A percentile compares a stretch with the other conserved stretches of the same genome.
These are phyloP conservation scores for Phytopythium oedochilum DNA, from an alignment of 352 stramenopile genomes.

Conservation along the genomic window DNA sequence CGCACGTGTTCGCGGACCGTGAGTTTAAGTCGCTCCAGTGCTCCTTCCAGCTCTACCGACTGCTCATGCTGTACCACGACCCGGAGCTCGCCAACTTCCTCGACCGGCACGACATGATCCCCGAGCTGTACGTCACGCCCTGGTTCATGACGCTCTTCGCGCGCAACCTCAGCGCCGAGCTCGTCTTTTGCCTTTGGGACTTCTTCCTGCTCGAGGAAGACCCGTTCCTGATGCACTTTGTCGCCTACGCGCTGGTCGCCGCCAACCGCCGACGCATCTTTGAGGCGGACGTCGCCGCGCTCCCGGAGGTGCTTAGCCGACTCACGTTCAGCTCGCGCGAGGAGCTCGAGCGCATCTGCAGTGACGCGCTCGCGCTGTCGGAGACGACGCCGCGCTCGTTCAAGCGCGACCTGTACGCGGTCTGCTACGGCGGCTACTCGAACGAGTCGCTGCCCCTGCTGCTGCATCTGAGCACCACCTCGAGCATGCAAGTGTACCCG, in stretches of 20 bases:
- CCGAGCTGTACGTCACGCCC: conserved; percentile 91
- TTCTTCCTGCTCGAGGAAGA: conserved; percentile 89
- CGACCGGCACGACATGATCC: conserved; percentile 90
- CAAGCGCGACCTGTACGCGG: conserved; percentile 73
- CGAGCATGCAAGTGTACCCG: conserved; percentile 81
- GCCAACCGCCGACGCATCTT: conserved; percentile 59
- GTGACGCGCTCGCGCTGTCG: conserved; percentile 42
- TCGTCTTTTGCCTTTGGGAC: conserved; percentile 88
- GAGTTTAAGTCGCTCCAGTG: conserved; percentile 91
- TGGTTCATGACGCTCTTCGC: conserved; percentile 95
- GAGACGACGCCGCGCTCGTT: conserved; percentile 72
- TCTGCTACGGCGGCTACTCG: conserved; percentile 76
- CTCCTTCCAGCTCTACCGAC: conserved; percentile 88
- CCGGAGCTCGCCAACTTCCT: conserved; percentile 83
- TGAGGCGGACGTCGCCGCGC: conserved; percentile 57
- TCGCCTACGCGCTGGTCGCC: conserved; percentile 79
- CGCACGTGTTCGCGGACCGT: conserved; percentile 85
- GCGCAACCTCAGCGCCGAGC: conserved; percentile 58
- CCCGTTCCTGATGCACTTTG: conserved; percentile 86
- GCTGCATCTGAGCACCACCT: conserved; percentile 57
- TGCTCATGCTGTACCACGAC: conserved; percentile 92
- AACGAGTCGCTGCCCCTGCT: conserved; percentile 66
- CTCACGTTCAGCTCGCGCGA: conserved; percentile 58
- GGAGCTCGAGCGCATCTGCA: conserved; percentile 58
- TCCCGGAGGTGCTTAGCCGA: conserved; percentile 77